A percentile compares a stretch with the other conserved stretches of the same genome.
Evolutionary conservation across 257 asterid genomes (phyloP).

Genomic region (Salvia rosmarinus): DNA sequence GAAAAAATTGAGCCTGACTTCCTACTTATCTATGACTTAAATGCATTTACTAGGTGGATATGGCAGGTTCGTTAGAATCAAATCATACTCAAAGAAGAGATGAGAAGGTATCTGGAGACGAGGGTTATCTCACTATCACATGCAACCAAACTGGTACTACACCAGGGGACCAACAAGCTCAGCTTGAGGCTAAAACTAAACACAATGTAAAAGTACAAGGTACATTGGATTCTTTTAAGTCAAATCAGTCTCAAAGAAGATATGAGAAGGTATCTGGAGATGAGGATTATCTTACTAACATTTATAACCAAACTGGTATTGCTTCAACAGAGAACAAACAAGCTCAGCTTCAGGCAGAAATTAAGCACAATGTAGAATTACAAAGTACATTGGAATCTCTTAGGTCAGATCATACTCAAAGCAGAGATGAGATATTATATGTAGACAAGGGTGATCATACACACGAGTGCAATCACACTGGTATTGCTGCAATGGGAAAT

Average conservation of each 20-base stretch:
- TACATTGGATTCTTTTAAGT: slow-evolving; percentile 20
- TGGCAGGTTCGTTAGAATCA: slow-evolving; percentile 23
- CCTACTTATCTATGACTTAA: slow-evolving; percentile 14
- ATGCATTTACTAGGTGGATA: slow-evolving; percentile 39
- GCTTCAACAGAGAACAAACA: slow-evolving; percentile 25
- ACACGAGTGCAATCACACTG: slow-evolving; percentile 30
- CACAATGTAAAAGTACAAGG: not conserved
- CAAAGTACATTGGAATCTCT: not conserved
- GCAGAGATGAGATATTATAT: slow-evolving; percentile 32
- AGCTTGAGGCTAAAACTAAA: slow-evolving; percentile 24
- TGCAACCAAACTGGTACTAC: slow-evolving; percentile 29
- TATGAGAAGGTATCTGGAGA: slow-evolving; percentile 35
- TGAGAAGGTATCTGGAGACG: slow-evolving; percentile 36
- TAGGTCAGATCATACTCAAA: slow-evolving; percentile 13
- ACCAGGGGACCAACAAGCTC: slow-evolving; percentile 31
- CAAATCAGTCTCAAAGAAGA: slow-evolving; percentile 1
- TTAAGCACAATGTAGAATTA: not conserved
- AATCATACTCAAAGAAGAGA: slow-evolving; percentile 7
- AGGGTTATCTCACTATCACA: slow-evolving; percentile 20
- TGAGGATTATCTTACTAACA: slow-evolving; percentile 17
- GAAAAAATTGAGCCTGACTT: not conserved
- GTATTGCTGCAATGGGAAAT: slow-evolving; percentile 9
- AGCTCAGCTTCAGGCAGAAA: slow-evolving; percentile 35
- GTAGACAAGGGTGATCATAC: slow-evolving; percentile 23
- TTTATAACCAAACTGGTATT: slow-evolving; percentile 19